Conservation (phyloP, 1,284 basidiomycete genomes). For the Pterulicium gracile region DNA sequence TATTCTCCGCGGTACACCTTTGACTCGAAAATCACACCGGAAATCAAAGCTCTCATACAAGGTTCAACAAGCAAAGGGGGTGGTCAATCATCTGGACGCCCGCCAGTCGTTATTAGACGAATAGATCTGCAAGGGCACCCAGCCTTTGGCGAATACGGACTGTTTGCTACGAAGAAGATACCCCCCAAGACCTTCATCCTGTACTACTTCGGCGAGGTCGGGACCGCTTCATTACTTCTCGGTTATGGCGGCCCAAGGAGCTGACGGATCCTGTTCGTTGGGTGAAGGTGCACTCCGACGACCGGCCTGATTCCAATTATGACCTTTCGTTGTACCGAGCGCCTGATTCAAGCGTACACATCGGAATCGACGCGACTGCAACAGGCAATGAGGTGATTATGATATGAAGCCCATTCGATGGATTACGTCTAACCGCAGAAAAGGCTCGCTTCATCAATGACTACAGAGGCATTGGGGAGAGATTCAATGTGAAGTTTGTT, state of each 20-base stretch:
- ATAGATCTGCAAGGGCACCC: constrained; percentile 49
- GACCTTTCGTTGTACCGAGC: constrained; percentile 72
- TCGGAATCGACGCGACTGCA: constrained; percentile 63
- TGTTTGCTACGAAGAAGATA: constrained; percentile 72
- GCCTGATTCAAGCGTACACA: constrained; percentile 32
- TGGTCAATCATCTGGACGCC: constrained; percentile 8
- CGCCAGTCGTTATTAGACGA: constrained; percentile 30
- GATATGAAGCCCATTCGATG: neutral
- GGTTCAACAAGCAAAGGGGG: neutral
- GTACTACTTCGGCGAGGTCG: constrained; percentile 55
- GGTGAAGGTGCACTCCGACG: constrained; percentile 73
- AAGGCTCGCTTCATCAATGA: constrained; percentile 82
- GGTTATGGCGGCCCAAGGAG: neutral
- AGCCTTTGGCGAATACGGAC: constrained; percentile 71
- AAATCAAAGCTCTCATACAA: neutral
- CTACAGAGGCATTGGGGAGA: constrained; percentile 60
- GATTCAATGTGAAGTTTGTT: constrained; percentile 69
- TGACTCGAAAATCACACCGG: neutral
- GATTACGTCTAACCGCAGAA: too few species aligned
- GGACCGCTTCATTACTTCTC: neutral
- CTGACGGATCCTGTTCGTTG: constrained; percentile 2
- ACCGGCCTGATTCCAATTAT: constrained; percentile 67
- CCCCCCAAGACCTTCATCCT: constrained; percentile 56
- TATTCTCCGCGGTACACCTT: neutral
- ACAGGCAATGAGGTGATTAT: constrained; percentile 55